A percentile compares a stretch with the other conserved stretches of the same genome.
phyloP scores from a whole-genome alignment of 805 yeast species.

The Diddensiella santjacobensis region DNA sequence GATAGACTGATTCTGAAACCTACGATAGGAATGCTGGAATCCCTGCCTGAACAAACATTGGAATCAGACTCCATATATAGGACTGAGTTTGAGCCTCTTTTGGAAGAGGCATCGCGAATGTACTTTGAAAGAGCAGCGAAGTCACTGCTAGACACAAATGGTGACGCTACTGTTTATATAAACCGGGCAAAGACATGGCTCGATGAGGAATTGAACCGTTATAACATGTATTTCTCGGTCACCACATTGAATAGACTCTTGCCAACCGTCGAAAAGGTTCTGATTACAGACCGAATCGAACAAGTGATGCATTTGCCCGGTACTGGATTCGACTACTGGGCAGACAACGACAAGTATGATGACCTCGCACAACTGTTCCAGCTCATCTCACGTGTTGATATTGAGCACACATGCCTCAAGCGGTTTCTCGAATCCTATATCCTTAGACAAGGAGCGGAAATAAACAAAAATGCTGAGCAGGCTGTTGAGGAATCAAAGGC shows the following conservation, averaged over 20 bases:
- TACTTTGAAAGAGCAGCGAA: conserved; percentile 51
- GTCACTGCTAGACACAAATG: conserved; percentile 39
- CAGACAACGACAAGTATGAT: conserved; percentile 41
- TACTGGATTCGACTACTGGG: conserved; percentile 59
- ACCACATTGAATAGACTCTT: conserved; percentile 51
- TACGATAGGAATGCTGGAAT: conserved; percentile 66
- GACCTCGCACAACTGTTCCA: conserved; percentile 48
- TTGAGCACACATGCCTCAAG: conserved; percentile 47
- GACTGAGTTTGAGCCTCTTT: conserved; percentile 61
- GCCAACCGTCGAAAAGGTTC: conserved; percentile 53
- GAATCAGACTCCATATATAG: conserved; percentile 56
- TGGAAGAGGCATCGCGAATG: conserved; percentile 50
- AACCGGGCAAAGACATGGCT: conserved; percentile 50
- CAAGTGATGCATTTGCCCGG: conserved; percentile 47
- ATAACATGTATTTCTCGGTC: conserved; percentile 50
- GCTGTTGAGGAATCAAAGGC: conserved; percentile 19
- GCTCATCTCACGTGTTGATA: conserved; percentile 52
- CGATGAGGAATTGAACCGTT: conserved; percentile 58
- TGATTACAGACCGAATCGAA: conserved; percentile 56
- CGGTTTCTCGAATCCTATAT: conserved; percentile 46
- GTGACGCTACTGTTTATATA: conserved; percentile 55
- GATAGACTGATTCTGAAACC: conserved; percentile 59
- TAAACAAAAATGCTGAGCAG: conserved; percentile 27
- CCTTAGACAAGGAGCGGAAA: conserved; percentile 43
- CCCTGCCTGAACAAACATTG: conserved; percentile 36